Conservation (phyloP, 1,284 basidiomycete species). For the Ustilago bromivora region DNA sequence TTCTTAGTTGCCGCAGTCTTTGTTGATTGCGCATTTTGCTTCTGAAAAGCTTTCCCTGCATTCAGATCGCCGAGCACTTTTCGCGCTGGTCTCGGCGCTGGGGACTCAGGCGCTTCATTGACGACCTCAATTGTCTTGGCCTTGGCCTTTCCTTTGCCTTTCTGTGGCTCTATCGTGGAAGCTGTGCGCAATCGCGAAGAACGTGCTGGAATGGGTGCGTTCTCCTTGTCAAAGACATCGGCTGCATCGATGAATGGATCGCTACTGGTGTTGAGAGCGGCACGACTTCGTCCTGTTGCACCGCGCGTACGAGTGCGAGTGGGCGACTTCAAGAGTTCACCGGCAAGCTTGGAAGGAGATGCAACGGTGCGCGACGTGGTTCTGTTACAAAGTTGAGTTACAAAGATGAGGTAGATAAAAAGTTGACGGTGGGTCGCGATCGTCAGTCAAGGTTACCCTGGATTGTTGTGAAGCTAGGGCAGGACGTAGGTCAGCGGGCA, state of each 20-base stretch:
- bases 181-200: conserved; percentile 26
- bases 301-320: conserved; percentile 42
- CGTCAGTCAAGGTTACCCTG: not conserved
- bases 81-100: conserved; percentile 16
- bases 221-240: conserved; percentile 47
- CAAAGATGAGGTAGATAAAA: not conserved
- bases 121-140: conserved; percentile 17
- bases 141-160: conserved; percentile 33
- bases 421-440: not conserved
- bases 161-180: conserved; percentile 26
- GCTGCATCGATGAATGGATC: conserved; percentile 26
- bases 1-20: conserved; percentile 10
- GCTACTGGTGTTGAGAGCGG: conserved; percentile 8
- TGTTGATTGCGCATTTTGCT: not conserved
- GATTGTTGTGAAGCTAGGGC: not conserved
- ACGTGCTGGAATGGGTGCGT: conserved; percentile 27
- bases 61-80: conserved; percentile 42
- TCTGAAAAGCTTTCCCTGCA: conserved; percentile 4
- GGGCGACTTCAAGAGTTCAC: conserved; percentile 58
- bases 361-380: conserved; percentile 34
- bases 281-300: conserved; percentile 14
- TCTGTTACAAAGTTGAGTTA: conserved; percentile 13
- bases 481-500: not conserved
- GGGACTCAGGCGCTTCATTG: conserved; percentile 8
- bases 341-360: conserved; percentile 53